These are phyloP conservation scores for Chlamydomonas incerta DNA, from an alignment of 139 green algal species.

Conservation along the genomic window DNA sequence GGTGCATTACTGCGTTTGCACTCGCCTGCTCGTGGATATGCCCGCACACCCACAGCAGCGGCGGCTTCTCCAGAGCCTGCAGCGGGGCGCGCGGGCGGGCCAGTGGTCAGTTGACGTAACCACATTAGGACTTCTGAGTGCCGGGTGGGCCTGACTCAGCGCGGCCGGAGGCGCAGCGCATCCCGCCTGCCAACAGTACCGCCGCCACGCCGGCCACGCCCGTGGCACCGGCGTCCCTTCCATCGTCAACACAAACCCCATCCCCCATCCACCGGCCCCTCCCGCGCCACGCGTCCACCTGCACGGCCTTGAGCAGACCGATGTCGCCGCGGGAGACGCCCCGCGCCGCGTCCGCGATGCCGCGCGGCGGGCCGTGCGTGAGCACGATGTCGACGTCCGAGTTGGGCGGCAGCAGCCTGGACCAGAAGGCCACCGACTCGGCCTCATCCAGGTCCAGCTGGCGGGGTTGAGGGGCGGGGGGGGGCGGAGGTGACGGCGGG, in stretches of 20 bases:
- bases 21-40: slow-evolving; percentile 26
- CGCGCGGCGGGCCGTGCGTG: slow-evolving; percentile 47
- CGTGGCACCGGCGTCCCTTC: no score
- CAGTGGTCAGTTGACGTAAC: background rate
- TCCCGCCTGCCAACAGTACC: no score
- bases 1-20: no score
- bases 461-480: background rate
- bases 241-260: no score
- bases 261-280: background rate
- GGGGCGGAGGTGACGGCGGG: background rate
- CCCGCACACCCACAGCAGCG: slow-evolving; percentile 37
- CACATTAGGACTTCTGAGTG: background rate
- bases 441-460: background rate
- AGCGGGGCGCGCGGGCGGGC: no score
- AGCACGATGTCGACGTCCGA: slow-evolving; percentile 46
- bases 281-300: background rate
- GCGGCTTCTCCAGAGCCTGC: slow-evolving; percentile 15
- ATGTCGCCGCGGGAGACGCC: slow-evolving; percentile 30
- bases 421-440: background rate
- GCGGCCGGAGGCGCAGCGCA: background rate
- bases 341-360: slow-evolving; percentile 28
- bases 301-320: slow-evolving; percentile 29
- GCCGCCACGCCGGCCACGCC: no score
- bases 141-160: background rate
- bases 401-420: slow-evolving; percentile 29